Base-by-base conservation (phyloP, 768 basidiomycete species). In the Podaxis sp. region DNA sequence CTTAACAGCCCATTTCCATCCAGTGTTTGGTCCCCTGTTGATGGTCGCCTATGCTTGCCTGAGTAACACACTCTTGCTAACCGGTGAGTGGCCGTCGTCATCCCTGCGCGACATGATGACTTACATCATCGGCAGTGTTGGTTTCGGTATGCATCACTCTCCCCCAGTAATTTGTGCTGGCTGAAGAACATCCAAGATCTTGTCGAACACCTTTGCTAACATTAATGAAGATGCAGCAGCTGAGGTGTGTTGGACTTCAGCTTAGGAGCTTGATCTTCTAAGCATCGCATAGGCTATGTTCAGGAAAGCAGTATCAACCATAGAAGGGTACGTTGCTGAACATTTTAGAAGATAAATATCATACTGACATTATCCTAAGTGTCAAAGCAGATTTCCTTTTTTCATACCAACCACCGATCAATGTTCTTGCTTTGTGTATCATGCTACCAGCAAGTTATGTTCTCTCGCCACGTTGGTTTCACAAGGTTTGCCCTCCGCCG, bases 381-480 rank as follows among this genome's bases (percentile, higher is more conserved):
- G 92, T 93, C 53, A 93, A 94, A 68, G 92, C 91, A 27, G 95
- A 98, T 70, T 92, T 86, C 0, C 71, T 98, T 11, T 98, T 97
- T 71, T 94, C 91, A 23, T 98, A 98, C 70, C 93, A 95, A 68
- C 90, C 96, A 0, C 97, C 97, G 0, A 74, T 98, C 67, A 99
- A 98, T 71, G 73, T 98, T 5, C 62, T 95, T 46, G 97, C 96
- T 0, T 76, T 98, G 13, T 85, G 86, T 55, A 77, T 96, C 63
- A 89, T 99, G 82, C 78, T 95, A 63, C 95, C 97, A 1, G 80
- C 90, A 21, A 91, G 88, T 64, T 95, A 91, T 70, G 73, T 94
- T 55, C 78, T 97, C n/a, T 82, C 82, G 5, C 93, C 95, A n/a
- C 81, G 96, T 57, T 98, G 94, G 94, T 98, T 98, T 70, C 96